Conservation (phyloP, 495 filamentous ascomycete genomes). For the Mytilinidion resinicola region DNA sequence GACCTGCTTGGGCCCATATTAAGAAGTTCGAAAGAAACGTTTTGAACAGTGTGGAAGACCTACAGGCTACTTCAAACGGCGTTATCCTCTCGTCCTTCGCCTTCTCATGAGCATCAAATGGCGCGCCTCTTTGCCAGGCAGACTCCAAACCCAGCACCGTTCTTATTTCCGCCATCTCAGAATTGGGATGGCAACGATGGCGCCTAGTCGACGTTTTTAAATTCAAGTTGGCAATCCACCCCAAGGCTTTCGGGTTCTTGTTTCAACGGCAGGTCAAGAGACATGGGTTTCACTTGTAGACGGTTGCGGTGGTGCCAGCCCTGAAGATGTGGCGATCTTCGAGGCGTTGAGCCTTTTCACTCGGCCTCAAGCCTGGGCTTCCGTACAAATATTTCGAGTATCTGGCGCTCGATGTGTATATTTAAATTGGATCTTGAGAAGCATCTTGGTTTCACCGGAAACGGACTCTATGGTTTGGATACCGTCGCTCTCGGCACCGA, state of each 20-base stretch:
- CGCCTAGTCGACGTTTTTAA: slow-evolving; percentile 13
- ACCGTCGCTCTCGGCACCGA: not conserved
- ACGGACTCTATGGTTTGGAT: slow-evolving; percentile 2
- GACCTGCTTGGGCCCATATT: too few species aligned
- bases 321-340: not conserved
- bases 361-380: not conserved
- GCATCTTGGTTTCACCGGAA: slow-evolving; percentile 7
- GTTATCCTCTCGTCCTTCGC: too few species aligned
- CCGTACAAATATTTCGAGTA: not conserved
- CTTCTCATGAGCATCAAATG: too few species aligned
- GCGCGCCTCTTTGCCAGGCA: too few species aligned
- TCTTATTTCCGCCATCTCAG: slow-evolving; percentile 9
- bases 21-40: too few species aligned
- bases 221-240: slow-evolving; percentile 11
- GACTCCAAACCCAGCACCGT: slow-evolving; percentile 7
- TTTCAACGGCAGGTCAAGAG: not conserved
- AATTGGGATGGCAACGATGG: slow-evolving; percentile 21
- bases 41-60: too few species aligned
- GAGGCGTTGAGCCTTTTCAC: not conserved
- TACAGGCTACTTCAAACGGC: too few species aligned
- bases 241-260: slow-evolving; percentile 16
- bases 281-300: slow-evolving; percentile 4
- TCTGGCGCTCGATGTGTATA: not conserved
- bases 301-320: slow-evolving; percentile 6
- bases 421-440: not conserved